Evolutionary conservation across 2,329 filamentous ascomycete species (phyloP).

Genomic region (Penicillium sp.): DNA sequence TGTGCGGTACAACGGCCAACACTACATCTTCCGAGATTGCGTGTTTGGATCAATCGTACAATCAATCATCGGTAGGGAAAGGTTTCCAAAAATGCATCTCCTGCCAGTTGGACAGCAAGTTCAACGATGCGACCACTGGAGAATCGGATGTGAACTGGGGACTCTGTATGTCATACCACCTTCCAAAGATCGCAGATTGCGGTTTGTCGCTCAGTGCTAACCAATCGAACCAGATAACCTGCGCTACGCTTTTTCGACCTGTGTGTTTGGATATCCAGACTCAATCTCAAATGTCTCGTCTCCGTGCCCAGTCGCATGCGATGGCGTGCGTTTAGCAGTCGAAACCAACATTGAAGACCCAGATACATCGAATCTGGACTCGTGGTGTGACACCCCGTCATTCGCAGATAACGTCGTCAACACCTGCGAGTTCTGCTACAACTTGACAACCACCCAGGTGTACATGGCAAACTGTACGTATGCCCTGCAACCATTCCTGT

Average conservation of each 20-base stretch:
- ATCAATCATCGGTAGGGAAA: conserved; percentile 32
- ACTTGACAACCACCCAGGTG: conserved; percentile 40
- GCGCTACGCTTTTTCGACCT: conserved; percentile 45
- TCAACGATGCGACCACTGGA: conserved; percentile 31
- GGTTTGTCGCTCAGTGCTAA: neutral
- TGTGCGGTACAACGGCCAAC: conserved; percentile 34
- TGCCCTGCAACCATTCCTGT: neutral
- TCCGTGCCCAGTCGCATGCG: conserved; percentile 46
- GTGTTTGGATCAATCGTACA: conserved; percentile 42
- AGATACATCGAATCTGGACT: conserved; percentile 29
- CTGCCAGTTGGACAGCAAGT: conserved; percentile 43
- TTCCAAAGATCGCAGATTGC: neutral
- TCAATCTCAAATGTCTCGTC: conserved; percentile 40
- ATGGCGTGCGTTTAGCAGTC: conserved; percentile 34
- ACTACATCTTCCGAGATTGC: conserved; percentile 43
- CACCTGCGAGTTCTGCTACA: conserved; percentile 45
- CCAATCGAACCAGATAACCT: conserved; percentile 40
- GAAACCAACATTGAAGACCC: conserved; percentile 32
- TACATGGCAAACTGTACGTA: conserved; percentile 46
- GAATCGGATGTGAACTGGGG: conserved; percentile 48
- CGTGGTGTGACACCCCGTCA: conserved; percentile 38
- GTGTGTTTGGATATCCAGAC: conserved; percentile 44
- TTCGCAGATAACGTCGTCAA: conserved; percentile 45
- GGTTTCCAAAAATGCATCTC: conserved; percentile 42
- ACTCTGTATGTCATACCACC: conserved; percentile 39